Percentiles rank a stretch among this genome's conserved stretches.
Evolutionary conservation across 495 filamentous ascomycete species (phyloP).

Genomic region (Neurospora sp.): DNA sequence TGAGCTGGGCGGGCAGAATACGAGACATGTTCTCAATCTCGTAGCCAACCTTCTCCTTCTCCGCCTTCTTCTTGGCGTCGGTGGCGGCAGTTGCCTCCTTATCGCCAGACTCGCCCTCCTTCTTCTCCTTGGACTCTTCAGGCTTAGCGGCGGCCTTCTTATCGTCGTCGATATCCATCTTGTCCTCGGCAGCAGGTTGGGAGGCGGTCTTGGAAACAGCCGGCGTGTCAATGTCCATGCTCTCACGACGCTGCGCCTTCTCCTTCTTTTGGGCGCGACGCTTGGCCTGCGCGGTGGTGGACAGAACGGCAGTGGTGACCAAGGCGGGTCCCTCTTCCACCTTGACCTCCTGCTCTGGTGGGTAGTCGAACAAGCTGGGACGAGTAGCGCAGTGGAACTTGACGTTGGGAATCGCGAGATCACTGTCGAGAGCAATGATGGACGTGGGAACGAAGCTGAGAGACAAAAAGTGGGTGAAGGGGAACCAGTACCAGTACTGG

Average conservation of each 20-base stretch:
- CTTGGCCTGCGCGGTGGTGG: conserved; percentile 94
- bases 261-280: conserved; percentile 75
- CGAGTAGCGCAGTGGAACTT: conserved; percentile 91
- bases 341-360: conserved; percentile 91
- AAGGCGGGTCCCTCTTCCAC: conserved; percentile 85
- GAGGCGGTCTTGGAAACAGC: conserved; percentile 65
- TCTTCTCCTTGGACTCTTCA: conserved; percentile 49
- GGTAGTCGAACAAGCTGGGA: conserved; percentile 95
- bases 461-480: conserved; percentile 92
- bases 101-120: conserved; percentile 30
- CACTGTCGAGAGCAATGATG: conserved; percentile 87
- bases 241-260: conserved; percentile 61
- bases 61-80: conserved; percentile 67
- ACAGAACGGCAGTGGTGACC: conserved; percentile 91
- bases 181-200: conserved; percentile 51
- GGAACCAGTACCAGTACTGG: conserved; percentile 99
- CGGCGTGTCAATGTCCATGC: conserved; percentile 81
- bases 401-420: conserved; percentile 90
- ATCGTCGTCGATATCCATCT: conserved; percentile 77
- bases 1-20: conserved; percentile 85
- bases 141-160: conserved; percentile 50
- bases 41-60: conserved; percentile 95
- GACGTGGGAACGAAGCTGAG: conserved; percentile 89
- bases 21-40: conserved; percentile 95
- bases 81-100: conserved; percentile 43